Evolutionary conservation across 2,329 filamentous ascomycete genomes (phyloP).

Genomic region (Arthrobotrys conoides): DNA sequence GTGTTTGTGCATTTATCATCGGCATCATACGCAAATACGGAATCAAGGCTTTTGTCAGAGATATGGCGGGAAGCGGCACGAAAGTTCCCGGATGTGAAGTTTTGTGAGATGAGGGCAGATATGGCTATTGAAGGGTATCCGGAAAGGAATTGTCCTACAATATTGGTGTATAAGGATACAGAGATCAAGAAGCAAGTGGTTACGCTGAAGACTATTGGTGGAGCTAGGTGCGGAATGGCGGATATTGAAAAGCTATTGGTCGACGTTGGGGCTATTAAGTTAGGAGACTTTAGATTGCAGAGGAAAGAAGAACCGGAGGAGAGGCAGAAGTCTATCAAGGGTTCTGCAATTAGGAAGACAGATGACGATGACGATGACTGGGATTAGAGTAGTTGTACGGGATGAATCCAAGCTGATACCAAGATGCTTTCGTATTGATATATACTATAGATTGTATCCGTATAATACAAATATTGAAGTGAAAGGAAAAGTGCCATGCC

Average conservation of each 20-base stretch:
- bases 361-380: conserved; percentile 73
- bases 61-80: conserved; percentile 86
- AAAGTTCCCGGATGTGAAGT: conserved; percentile 95
- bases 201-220: conserved; percentile 84
- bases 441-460: conserved; percentile 31
- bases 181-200: conserved; percentile 93
- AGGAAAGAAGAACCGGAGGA: conserved; percentile 73
- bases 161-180: conserved; percentile 90
- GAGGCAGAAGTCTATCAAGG: conserved; percentile 70
- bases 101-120: conserved; percentile 92
- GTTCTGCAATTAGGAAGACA: conserved; percentile 65
- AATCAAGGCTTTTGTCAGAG: conserved; percentile 85
- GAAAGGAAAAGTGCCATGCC: conserved; percentile 23
- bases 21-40: conserved; percentile 88
- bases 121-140: conserved; percentile 98
- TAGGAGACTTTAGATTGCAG: conserved; percentile 83
- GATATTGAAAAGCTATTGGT: conserved; percentile 86
- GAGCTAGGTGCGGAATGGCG: conserved; percentile 76
- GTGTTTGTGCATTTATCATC: conserved; percentile 68
- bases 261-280: conserved; percentile 82
- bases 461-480: conserved; percentile 48
- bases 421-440: conserved; percentile 26
- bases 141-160: conserved; percentile 92
- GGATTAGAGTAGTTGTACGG: conserved; percentile 68
- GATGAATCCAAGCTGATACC: background rate